phyloP scores from a whole-genome alignment of 75 land plant species.

The Gnetum montanum region DNA sequence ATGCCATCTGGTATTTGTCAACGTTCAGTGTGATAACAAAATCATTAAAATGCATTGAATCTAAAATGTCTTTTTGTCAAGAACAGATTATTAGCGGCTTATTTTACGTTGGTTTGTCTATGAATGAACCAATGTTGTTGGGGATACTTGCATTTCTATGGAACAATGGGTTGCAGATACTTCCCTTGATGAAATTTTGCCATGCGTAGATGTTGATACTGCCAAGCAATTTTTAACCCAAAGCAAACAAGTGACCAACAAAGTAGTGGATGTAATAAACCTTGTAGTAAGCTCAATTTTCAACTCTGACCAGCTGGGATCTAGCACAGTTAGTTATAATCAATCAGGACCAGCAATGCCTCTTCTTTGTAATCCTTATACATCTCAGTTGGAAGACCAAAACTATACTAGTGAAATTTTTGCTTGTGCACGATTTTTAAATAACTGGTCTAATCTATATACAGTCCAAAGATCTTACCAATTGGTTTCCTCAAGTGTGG shows the following conservation, averaged over 20 bases:
- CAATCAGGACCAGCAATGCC: slow-evolving; percentile 70
- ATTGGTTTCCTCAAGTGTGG: slow-evolving; percentile 45
- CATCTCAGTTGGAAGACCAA: slow-evolving; percentile 24
- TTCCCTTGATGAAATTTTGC: slow-evolving; percentile 58
- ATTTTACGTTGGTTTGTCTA: too few species aligned
- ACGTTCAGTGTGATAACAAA: too few species aligned
- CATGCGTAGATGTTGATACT: slow-evolving; percentile 58
- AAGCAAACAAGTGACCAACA: slow-evolving; percentile 30
- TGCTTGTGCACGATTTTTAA: neutral
- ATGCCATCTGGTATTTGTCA: too few species aligned
- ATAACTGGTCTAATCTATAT: too few species aligned
- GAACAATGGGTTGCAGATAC: slow-evolving; percentile 68
- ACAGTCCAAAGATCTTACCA: neutral
- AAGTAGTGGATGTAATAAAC: slow-evolving; percentile 34
- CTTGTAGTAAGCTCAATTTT: slow-evolving; percentile 24
- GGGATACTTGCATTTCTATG: slow-evolving; percentile 85
- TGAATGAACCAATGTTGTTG: slow-evolving; percentile 49
- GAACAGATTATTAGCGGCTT: too few species aligned
- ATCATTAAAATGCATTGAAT: too few species aligned
- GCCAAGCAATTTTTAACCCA: slow-evolving; percentile 34
- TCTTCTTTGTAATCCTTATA: slow-evolving; percentile 47
- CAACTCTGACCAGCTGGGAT: slow-evolving; percentile 22
- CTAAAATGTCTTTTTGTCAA: too few species aligned
- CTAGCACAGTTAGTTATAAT: slow-evolving; percentile 33
- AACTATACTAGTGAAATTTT: slow-evolving; percentile 7